These are phyloP conservation scores for Tilletiaria anomala DNA, from an alignment of 1,284 basidiomycete species.

Conservation along the genomic window DNA sequence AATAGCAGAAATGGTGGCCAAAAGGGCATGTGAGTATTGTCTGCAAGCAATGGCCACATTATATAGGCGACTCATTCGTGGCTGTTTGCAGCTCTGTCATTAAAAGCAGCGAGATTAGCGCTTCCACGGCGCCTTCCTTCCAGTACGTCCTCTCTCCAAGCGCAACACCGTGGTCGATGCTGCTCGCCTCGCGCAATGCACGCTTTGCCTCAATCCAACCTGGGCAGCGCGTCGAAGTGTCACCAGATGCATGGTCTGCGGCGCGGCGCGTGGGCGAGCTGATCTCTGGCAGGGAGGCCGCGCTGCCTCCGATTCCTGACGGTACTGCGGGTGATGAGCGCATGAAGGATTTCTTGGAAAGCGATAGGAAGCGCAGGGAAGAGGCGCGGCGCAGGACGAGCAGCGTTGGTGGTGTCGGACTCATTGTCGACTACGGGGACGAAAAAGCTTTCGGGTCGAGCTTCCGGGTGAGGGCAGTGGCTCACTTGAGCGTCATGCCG, in stretches of 20 bases:
- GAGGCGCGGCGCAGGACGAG: conserved; percentile 7
- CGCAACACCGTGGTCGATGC: conserved; percentile 52
- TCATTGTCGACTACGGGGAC: conserved; percentile 83
- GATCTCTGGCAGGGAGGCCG: conserved; percentile 19
- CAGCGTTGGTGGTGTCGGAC: conserved; percentile 53
- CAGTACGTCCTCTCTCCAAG: conserved; percentile 55
- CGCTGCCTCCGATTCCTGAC: neutral
- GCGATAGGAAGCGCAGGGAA: conserved; percentile 5
- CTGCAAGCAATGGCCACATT: too few relatives aligned
- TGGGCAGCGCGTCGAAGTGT: conserved; percentile 33
- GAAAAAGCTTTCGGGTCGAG: conserved; percentile 58
- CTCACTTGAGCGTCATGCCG: too few relatives aligned
- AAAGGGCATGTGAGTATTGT: too few relatives aligned
- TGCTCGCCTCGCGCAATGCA: conserved; percentile 39
- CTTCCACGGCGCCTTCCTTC: too few relatives aligned
- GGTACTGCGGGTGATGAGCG: too few relatives aligned
- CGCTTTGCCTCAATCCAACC: conserved; percentile 21
- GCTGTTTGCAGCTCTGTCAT: too few relatives aligned
- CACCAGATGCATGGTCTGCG: conserved; percentile 28
- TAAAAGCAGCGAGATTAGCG: too few relatives aligned
- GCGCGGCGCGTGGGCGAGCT: conserved; percentile 28
- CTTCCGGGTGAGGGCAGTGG: conserved; percentile 51
- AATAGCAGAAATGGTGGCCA: too few relatives aligned
- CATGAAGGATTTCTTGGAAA: too few relatives aligned
- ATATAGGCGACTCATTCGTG: too few relatives aligned